Evolutionary conservation across 2,329 filamentous ascomycete genomes (phyloP), one percentile per base, ranked within the genome.

Genomic region (Cladosporium sp.): DNA sequence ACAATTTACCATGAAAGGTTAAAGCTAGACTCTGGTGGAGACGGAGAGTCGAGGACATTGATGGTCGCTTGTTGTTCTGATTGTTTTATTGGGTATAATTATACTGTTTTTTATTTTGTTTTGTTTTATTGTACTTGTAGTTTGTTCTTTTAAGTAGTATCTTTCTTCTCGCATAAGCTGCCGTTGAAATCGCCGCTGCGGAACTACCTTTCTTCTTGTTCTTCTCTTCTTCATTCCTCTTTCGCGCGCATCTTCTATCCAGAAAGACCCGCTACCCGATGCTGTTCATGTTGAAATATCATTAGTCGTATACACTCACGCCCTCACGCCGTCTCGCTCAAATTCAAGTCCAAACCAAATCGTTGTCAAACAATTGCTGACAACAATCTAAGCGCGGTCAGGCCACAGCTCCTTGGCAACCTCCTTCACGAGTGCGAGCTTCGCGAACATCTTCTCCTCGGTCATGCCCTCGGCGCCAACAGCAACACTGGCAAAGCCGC

Each of bases 401-500:
- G 76, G 75, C 76, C 76, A 78, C 35, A 78, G 68, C 69, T 76
- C 73, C 49, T 70, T 70, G 44, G 76, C 76, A n/a, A 78, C 74
- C 66, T 75, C 72, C 68, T 75, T 69, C 55, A 78, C 75, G 67
- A 78, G 65, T 69, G 72, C 71, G 56, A 78, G 66, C 72, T 78
- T 78, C 21, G 71, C 73, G 67, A 77, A 78, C 76, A 77, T 78
- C 72, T 75, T 76, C 68, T 76, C 72, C 70, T 76, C 75, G 21
- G 74, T 75, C 74, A 78, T 77, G 31, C 74, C 76, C 61, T 77
- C 75, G 23, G 75, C 76, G 16, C 74, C 74, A 23, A 77, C 67
- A 46, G 76, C 76, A n/a, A 75, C 73, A 68, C 73, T 75, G 8
- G 76, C 76, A 65, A 78, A 78, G 12, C 77, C 77, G 68, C 77